A percentile compares a stretch with the other conserved stretches of the same genome.
These are phyloP conservation scores for Xylaria digitata DNA, from an alignment of 2,329 filamentous ascomycete genomes.

Conservation along the genomic window DNA sequence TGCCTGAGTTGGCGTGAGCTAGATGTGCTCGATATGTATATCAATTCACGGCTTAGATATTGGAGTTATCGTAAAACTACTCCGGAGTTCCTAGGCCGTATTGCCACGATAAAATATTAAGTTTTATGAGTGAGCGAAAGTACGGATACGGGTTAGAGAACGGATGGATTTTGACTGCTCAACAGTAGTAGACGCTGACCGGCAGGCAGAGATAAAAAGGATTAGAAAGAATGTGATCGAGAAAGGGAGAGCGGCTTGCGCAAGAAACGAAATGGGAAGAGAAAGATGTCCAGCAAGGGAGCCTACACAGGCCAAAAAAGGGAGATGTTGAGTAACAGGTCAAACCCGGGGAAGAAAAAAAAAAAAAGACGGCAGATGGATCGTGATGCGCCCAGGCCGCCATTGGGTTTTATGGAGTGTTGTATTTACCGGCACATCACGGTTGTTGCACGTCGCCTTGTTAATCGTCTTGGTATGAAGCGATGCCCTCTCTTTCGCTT, in stretches of 20 bases:
- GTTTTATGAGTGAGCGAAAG: not conserved
- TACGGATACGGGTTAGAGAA: not conserved
- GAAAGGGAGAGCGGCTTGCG: slow-evolving; percentile 29
- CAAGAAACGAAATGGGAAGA: slow-evolving; percentile 30
- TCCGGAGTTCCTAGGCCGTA: not conserved
- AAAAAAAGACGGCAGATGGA: slow-evolving; percentile 21
- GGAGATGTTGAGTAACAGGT: slow-evolving; percentile 17
- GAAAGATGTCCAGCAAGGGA: slow-evolving; percentile 33
- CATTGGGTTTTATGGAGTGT: slow-evolving; percentile 38
- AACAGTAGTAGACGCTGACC: slow-evolving; percentile 36
- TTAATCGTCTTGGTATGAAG: not conserved
- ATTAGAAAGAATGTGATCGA: slow-evolving; percentile 18
- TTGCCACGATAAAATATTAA: slow-evolving; percentile 6
- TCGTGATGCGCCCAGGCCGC: slow-evolving; percentile 21
- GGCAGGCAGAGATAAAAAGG: slow-evolving; percentile 36
- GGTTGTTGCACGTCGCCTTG: slow-evolving; percentile 1
- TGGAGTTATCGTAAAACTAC: not conserved
- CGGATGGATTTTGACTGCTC: slow-evolving; percentile 26
- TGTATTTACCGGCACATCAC: slow-evolving; percentile 36
- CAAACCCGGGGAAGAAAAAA: slow-evolving; percentile 27
- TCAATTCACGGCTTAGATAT: not conserved
- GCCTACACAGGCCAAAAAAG: slow-evolving; percentile 26
- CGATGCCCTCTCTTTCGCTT: slow-evolving; percentile 22
- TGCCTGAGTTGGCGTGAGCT: not conserved
- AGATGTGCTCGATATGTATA: not conserved